These are phyloP conservation scores for Tricholoma terreum DNA, from an alignment of 768 basidiomycete species.

Conservation along the genomic window DNA sequence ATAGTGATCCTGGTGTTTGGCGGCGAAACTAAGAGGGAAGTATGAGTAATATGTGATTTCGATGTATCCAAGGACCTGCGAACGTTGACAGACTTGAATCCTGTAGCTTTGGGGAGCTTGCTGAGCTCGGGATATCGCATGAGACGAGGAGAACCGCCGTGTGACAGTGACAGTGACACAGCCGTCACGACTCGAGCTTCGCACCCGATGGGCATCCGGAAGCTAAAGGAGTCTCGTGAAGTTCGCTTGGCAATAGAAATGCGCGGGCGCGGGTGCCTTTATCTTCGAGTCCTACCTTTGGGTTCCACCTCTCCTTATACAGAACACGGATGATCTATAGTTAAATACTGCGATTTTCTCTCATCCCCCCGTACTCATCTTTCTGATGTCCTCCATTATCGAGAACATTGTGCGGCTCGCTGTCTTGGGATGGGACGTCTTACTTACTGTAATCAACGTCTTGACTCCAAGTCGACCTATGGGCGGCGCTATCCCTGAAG, in stretches of 20 bases:
- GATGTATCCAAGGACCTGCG: slow-evolving; percentile 6
- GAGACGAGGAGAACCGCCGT: background rate
- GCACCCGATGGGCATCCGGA: too few relatives aligned
- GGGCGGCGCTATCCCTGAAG: slow-evolving; percentile 53
- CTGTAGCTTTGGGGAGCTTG: slow-evolving; percentile 29
- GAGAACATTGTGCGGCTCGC: slow-evolving; percentile 4
- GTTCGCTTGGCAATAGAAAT: too few relatives aligned
- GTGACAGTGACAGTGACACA: background rate
- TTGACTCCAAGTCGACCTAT: slow-evolving; percentile 42
- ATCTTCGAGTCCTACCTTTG: too few relatives aligned
- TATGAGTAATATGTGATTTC: background rate
- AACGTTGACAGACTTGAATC: slow-evolving; percentile 35
- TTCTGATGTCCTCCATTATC: background rate
- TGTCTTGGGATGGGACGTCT: slow-evolving; percentile 48
- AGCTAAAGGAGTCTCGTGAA: too few relatives aligned
- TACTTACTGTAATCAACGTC: slow-evolving; percentile 46
- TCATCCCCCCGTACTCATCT: too few relatives aligned
- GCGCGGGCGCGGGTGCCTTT: too few relatives aligned
- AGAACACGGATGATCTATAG: too few relatives aligned
- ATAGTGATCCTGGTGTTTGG: slow-evolving; percentile 38
- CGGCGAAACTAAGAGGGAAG: slow-evolving; percentile 32
- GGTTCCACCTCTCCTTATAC: too few relatives aligned
- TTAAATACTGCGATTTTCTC: too few relatives aligned
- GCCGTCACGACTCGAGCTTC: too few relatives aligned
- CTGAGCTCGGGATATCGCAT: slow-evolving; percentile 33